A percentile compares a stretch with the other conserved stretches of the same genome.
Evolutionary conservation across 2,329 filamentous ascomycete species (phyloP).

Genomic region (Cryphonectria japonica): DNA sequence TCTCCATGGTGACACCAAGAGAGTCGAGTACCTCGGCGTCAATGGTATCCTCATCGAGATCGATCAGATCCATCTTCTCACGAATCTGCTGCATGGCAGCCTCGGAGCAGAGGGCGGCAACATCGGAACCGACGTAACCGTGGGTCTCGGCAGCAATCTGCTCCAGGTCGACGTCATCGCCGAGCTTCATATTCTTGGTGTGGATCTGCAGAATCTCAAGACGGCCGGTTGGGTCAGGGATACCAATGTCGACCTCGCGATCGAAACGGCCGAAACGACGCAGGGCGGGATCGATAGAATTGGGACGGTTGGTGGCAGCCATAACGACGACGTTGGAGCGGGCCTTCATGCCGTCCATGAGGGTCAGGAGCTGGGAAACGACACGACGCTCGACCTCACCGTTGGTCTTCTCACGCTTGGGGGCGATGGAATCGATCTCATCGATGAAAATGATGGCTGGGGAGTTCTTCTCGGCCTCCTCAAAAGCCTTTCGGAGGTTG

Average conservation of each 20-base stretch:
- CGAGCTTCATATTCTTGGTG: slow-evolving; percentile 99
- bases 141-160: slow-evolving; percentile 97
- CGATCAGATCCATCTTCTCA: slow-evolving; percentile 99
- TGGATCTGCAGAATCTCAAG: slow-evolving; percentile 99
- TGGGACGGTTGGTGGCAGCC: slow-evolving; percentile 98
- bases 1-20: slow-evolving; percentile 98
- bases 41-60: slow-evolving; percentile 98
- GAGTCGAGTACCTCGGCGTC: slow-evolving; percentile 98
- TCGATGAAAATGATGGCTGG: slow-evolving; percentile 99
- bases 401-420: slow-evolving; percentile 99
- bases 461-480: slow-evolving; percentile 99
- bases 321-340: slow-evolving; percentile 98
- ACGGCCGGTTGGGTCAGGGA: slow-evolving; percentile 96
- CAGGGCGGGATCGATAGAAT: slow-evolving; percentile 97
- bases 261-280: slow-evolving; percentile 99
- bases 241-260: slow-evolving; percentile 97
- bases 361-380: slow-evolving; percentile 89
- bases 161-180: slow-evolving; percentile 94
- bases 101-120: slow-evolving; percentile 97
- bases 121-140: slow-evolving; percentile 98
- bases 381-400: slow-evolving; percentile 98
- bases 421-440: slow-evolving; percentile 98
- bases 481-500: slow-evolving; percentile 97
- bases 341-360: slow-evolving; percentile 99
- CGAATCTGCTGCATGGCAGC: slow-evolving; percentile 99